phyloP scores from a whole-genome alignment of 176 grass and related monocot species.

The Aegilops bicornis region DNA sequence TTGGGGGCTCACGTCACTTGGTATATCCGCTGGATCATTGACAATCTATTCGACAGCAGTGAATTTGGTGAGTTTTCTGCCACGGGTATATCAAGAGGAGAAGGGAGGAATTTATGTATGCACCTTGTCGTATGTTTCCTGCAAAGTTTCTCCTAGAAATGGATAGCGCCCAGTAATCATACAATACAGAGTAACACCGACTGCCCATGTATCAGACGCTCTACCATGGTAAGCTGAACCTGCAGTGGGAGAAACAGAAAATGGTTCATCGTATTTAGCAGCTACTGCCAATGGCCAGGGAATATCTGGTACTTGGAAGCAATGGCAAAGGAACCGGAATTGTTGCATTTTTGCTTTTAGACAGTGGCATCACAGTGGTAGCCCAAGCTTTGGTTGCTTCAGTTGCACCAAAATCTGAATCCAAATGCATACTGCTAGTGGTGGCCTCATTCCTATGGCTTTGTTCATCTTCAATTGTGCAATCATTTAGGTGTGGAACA shows the following conservation, averaged over 20 bases:
- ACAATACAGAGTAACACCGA: conserved; percentile 85
- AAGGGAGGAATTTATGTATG: neutral
- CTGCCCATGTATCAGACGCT: conserved; percentile 75
- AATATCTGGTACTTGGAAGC: conserved; percentile 8
- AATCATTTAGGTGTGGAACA: conserved; percentile 18
- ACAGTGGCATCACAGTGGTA: neutral
- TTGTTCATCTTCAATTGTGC: neutral
- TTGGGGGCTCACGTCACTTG: conserved; percentile 54
- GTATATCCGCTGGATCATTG: conserved; percentile 55
- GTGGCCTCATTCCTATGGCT: neutral
- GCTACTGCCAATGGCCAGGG: neutral
- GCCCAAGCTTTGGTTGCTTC: neutral
- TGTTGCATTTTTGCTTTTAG: neutral
- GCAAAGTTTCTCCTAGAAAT: conserved; percentile 80
- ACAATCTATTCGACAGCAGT: conserved; percentile 48
- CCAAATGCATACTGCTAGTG: neutral
- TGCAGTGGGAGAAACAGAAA: conserved; percentile 26
- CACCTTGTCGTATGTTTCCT: conserved; percentile 91
- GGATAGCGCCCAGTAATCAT: conserved; percentile 61
- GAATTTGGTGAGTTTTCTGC: conserved; percentile 13
- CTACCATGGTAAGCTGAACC: conserved; percentile 71
- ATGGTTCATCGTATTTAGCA: conserved; percentile 18
- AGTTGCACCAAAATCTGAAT: neutral
- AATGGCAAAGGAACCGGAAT: neutral
- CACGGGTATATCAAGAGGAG: conserved; percentile 19